Evolutionary conservation across 441 rosid genomes (phyloP), one percentile per base, ranked within the genome.

Genomic region (Erodium trifolium): DNA sequence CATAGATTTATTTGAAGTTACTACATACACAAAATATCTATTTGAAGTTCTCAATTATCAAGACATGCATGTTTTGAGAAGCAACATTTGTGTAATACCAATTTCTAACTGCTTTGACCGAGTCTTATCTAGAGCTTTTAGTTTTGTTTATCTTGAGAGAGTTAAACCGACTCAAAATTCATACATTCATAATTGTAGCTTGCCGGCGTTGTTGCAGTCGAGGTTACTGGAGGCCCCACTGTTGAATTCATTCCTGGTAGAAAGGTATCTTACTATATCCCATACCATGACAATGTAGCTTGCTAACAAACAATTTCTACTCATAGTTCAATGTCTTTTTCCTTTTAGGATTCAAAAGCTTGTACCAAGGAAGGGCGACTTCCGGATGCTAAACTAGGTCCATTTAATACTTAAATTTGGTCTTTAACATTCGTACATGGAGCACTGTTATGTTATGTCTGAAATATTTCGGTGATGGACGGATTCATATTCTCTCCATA

Each of bases 191-290:
- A n/a, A 14, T 68, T 79, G 66, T 82, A 91, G 97, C 89, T 93
- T 77, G 97, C 96, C 0, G 98, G 97, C 78, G 97, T 88, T 77
- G 95, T 91, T 81, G 98, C 98, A 60, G 95, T 91, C 47, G 98
- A 93, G 82, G 82, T 91, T 71, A 91, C 97, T 72, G 97, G 98
- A 74, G 97, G 97, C 69, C 97, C 98, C 57, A 80, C 88, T 12
- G 69, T 93, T 73, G 86, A 77, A 45, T 91, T 93, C 68, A 87
- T 83, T 74, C 97, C 96, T 13, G 98, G 98, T 63, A 87, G 97
- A 85, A 88, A 84, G 90, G 98, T 89, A 76, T 43, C 35, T 66
- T 62, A 27, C 45, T 70, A 66, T 75, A 43, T 62, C 68, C 19
- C 65, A 43, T 63, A 57, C 57, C 66, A 7, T 14, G 62, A 5